phyloP scores from a whole-genome alignment of 495 filamentous ascomycete genomes.

The Tuber borchii region DNA sequence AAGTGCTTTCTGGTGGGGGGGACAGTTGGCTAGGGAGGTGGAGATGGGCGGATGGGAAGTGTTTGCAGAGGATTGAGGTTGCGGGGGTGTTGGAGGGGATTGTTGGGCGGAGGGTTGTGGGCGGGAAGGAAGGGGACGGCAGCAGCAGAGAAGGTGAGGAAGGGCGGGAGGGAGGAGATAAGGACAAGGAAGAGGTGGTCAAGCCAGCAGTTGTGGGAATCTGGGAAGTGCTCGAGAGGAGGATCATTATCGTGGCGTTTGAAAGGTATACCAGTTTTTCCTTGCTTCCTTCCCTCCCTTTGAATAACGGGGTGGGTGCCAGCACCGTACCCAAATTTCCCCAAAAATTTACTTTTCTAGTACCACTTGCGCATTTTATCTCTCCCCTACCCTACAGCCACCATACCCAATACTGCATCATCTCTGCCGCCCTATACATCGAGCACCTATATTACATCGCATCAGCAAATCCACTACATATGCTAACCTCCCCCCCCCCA shows the following conservation, averaged over 20 bases:
- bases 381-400: background rate
- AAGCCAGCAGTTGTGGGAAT: conserved; percentile 53
- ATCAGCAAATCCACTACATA: background rate
- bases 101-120: conserved; percentile 21
- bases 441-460: background rate
- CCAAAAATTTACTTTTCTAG: background rate
- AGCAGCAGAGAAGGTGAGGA: background rate
- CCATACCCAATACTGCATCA: background rate
- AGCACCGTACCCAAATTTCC: background rate
- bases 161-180: background rate
- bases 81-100: conserved; percentile 43
- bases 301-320: background rate
- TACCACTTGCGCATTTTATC: background rate
- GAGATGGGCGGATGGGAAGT: conserved; percentile 61
- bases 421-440: background rate
- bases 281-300: background rate
- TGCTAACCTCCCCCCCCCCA: conserved; percentile 35
- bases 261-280: conserved; percentile 55
- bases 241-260: conserved; percentile 55
- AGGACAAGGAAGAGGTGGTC: conserved; percentile 27
- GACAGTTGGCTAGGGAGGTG: conserved; percentile 71
- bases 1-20: conserved; percentile 80
- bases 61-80: conserved; percentile 53
- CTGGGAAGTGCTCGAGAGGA: conserved; percentile 41
- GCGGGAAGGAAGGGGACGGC: conserved; percentile 14